Evolutionary conservation across 1,284 basidiomycete genomes (phyloP).

Genomic region (Cryptococcus neoformans): DNA sequence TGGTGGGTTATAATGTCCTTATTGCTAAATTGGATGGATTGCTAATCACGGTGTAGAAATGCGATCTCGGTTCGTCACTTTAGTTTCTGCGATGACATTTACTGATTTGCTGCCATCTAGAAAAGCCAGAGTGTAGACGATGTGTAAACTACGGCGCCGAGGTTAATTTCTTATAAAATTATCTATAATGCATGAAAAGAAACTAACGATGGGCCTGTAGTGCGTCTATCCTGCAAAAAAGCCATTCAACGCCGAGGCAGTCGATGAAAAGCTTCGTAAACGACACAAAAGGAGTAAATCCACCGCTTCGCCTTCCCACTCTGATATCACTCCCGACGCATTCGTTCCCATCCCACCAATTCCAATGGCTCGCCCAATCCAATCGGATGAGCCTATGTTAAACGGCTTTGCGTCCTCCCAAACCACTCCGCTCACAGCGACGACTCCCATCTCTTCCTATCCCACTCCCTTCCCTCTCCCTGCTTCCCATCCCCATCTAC

Average conservation of each 20-base stretch:
- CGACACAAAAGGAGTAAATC: constrained; percentile 11
- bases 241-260: constrained; percentile 25
- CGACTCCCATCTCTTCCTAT: neutral
- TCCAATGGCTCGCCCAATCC: too few species aligned
- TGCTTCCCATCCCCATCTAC: neutral
- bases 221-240: constrained; percentile 40
- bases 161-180: constrained; percentile 8
- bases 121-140: constrained; percentile 21
- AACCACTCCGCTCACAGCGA: neutral
- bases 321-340: too few species aligned
- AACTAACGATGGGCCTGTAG: constrained; percentile 4
- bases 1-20: too few species aligned
- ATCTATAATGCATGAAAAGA: neutral
- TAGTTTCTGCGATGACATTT: too few species aligned
- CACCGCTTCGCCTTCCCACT: too few species aligned
- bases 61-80: too few species aligned
- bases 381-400: too few species aligned
- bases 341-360: too few species aligned
- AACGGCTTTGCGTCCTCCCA: neutral
- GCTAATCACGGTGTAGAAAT: too few species aligned
- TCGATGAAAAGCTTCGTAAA: constrained; percentile 21
- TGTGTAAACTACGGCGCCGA: constrained; percentile 29
- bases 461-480: neutral
- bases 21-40: too few species aligned
- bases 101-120: neutral